phyloP scores from a whole-genome alignment of 2,329 filamentous ascomycete species.

The Penicillium thymicola region DNA sequence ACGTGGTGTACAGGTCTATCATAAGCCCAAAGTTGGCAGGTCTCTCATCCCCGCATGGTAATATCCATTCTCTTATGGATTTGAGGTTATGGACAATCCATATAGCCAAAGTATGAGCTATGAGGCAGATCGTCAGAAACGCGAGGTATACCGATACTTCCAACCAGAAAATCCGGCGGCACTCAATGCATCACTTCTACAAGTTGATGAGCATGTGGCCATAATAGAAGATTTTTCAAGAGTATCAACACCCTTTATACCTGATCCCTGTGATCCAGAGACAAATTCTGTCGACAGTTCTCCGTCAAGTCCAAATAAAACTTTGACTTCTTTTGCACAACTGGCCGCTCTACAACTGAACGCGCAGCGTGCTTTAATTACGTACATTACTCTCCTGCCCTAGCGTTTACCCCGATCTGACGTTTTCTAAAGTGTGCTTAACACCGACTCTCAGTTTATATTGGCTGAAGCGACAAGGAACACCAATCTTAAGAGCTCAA shows the following conservation, averaged over 20 bases:
- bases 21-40: background rate
- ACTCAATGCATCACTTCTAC: slow-evolving; percentile 1
- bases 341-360: slow-evolving; percentile 15
- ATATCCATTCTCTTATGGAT: background rate
- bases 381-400: slow-evolving; percentile 2
- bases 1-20: background rate
- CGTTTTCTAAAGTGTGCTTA: slow-evolving; percentile 8
- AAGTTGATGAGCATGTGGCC: slow-evolving; percentile 1
- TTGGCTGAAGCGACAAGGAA: slow-evolving; percentile 15
- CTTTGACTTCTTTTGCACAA: slow-evolving; percentile 17
- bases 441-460: slow-evolving; percentile 16
- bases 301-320: slow-evolving; percentile 9
- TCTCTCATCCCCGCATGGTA: background rate
- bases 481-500: slow-evolving; percentile 2
- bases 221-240: background rate
- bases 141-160: slow-evolving; percentile 19
- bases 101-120: background rate
- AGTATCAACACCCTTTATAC: background rate
- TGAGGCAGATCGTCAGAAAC: slow-evolving; percentile 12
- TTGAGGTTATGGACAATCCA: background rate
- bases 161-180: slow-evolving; percentile 10
- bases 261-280: background rate
- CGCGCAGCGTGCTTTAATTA: slow-evolving; percentile 13
- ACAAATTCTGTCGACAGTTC: background rate
- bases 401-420: background rate